Conservation (phyloP, 2,329 filamentous ascomycete species). For the Nemania sp. region DNA sequence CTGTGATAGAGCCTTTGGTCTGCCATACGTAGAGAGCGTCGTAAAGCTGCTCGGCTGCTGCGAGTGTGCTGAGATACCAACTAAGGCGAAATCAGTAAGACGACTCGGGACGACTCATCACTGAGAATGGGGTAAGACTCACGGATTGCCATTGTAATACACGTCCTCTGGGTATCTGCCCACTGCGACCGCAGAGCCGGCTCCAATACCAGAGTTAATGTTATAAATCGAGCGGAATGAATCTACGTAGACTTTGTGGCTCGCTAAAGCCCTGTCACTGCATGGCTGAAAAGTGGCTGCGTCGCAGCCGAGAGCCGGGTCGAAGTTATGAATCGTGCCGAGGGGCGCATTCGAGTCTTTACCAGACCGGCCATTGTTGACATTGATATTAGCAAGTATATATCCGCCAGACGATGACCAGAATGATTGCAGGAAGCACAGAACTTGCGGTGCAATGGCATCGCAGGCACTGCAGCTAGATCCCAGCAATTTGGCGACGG, state of each 20-base stretch:
- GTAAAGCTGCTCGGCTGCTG: conserved; percentile 79
- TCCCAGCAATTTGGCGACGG: conserved; percentile 66
- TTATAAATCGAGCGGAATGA: conserved; percentile 72
- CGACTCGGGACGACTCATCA: not conserved
- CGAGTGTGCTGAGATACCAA: conserved; percentile 79
- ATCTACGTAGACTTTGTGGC: conserved; percentile 75
- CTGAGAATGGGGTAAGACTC: conserved; percentile 12
- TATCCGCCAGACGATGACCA: conserved; percentile 66
- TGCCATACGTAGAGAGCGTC: conserved; percentile 75
- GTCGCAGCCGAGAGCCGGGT: conserved; percentile 67
- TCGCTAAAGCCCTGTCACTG: conserved; percentile 68
- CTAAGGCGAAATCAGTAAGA: conserved; percentile 25
- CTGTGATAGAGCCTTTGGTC: conserved; percentile 61
- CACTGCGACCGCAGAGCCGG: conserved; percentile 62
- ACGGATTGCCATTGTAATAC: conserved; percentile 77
- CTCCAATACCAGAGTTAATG: conserved; percentile 67
- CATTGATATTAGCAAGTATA: conserved; percentile 70
- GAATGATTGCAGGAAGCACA: conserved; percentile 75
- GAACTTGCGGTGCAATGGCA: conserved; percentile 67
- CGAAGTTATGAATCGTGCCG: conserved; percentile 68
- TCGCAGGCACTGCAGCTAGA: conserved; percentile 63
- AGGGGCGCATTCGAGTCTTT: conserved; percentile 74
- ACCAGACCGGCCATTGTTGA: conserved; percentile 63
- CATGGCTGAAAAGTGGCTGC: conserved; percentile 78
- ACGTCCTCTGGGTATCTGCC: conserved; percentile 73